Conservation (phyloP, 2,329 filamentous ascomycete genomes). For the Colletotrichum lindemuthianum region DNA sequence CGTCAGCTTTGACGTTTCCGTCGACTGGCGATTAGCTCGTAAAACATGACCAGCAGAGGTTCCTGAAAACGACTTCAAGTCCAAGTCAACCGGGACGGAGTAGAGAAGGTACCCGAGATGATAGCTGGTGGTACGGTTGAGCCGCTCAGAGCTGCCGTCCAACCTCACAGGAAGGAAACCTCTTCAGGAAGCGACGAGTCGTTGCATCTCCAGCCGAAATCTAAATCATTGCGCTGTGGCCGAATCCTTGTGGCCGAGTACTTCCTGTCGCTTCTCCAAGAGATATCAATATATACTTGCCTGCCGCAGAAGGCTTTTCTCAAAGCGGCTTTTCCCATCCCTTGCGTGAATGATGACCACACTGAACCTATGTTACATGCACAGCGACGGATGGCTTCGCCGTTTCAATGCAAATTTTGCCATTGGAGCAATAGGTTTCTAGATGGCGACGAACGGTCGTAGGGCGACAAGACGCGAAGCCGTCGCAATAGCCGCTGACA, state of each 20-base stretch:
- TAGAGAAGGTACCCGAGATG: no score
- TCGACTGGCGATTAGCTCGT: constrained; percentile 3
- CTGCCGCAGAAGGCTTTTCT: constrained; percentile 12
- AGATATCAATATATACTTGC: background rate
- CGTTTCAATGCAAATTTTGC: background rate
- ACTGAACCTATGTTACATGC: background rate
- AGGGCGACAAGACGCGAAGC: background rate
- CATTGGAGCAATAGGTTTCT: constrained; percentile 1
- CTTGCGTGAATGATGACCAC: constrained; percentile 8
- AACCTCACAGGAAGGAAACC: no score
- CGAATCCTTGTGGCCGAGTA: background rate
- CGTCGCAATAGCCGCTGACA: constrained; percentile 12
- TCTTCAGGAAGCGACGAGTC: no score
- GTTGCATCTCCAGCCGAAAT: no score
- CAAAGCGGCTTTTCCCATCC: constrained; percentile 8
- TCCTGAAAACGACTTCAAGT: constrained; percentile 21
- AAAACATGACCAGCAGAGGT: constrained; percentile 2
- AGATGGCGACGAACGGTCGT: constrained; percentile 8
- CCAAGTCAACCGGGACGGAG: no score
- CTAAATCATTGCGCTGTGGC: no score
- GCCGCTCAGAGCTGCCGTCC: background rate
- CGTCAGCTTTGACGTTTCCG: constrained; percentile 14
- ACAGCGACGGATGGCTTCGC: constrained; percentile 6
- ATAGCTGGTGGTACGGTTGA: no score
- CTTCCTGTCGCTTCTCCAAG: background rate